Conservation (phyloP, 1,139 yeast species). For the Wickerhamomyces sp. region DNA sequence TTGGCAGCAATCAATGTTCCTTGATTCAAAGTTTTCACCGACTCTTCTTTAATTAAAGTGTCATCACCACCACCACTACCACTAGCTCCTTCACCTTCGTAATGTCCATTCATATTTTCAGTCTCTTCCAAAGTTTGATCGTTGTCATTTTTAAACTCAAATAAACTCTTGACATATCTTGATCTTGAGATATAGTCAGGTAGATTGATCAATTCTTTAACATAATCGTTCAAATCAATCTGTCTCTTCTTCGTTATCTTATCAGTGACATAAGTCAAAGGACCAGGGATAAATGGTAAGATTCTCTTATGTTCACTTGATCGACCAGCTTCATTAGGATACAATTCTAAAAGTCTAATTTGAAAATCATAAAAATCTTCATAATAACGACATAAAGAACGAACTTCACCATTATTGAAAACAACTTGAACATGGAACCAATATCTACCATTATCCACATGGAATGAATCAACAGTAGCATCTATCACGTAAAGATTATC, state of each 20-base stretch:
- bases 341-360: slow-evolving; percentile 72
- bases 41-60: slow-evolving; percentile 22
- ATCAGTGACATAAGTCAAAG: slow-evolving; percentile 87
- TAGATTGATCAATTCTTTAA: slow-evolving; percentile 65
- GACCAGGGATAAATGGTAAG: slow-evolving; percentile 95
- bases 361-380: slow-evolving; percentile 97
- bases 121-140: slow-evolving; percentile 37
- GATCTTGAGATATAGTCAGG: slow-evolving; percentile 76
- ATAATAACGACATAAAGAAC: slow-evolving; percentile 82
- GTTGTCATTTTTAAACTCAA: slow-evolving; percentile 47
- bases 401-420: slow-evolving; percentile 59
- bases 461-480: slow-evolving; percentile 77
- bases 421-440: slow-evolving; percentile 78
- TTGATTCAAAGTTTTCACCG: slow-evolving; percentile 16
- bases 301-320: slow-evolving; percentile 53
- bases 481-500: slow-evolving; percentile 31
- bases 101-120: slow-evolving; percentile 1
- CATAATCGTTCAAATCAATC: slow-evolving; percentile 79
- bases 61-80: slow-evolving; percentile 22
- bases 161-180: slow-evolving; percentile 63
- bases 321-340: slow-evolving; percentile 92
- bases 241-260: slow-evolving; percentile 80
- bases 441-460: slow-evolving; percentile 80
- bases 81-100: too few relatives aligned
- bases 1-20: slow-evolving; percentile 1